phyloP scores from a whole-genome alignment of 495 filamentous ascomycete species.

The Physcia stellaris region DNA sequence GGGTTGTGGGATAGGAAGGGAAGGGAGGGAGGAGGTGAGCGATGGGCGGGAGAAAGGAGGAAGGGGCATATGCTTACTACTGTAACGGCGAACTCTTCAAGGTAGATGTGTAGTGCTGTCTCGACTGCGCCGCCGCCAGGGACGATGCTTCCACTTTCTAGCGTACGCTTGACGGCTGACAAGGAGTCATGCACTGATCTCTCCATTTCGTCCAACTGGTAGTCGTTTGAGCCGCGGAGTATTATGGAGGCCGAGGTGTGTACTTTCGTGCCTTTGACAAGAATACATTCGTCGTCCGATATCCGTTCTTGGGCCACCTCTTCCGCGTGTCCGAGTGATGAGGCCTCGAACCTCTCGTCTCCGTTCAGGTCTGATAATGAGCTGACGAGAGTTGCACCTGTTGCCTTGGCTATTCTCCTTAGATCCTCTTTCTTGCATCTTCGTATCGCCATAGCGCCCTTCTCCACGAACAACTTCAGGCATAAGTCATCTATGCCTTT shows the following conservation, averaged over 20 bases:
- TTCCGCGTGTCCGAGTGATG: slow-evolving; percentile 78
- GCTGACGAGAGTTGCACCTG: slow-evolving; percentile 83
- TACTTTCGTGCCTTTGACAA: slow-evolving; percentile 89
- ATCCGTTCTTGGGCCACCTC: slow-evolving; percentile 95
- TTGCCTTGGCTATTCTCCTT: slow-evolving; percentile 88
- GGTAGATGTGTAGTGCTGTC: slow-evolving; percentile 97
- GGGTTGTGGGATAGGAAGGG: too few species aligned
- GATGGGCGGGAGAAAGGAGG: neutral
- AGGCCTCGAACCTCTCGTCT: slow-evolving; percentile 90
- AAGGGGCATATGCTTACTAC: slow-evolving; percentile 41
- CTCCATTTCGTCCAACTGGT: slow-evolving; percentile 97
- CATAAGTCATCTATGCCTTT: slow-evolving; percentile 97
- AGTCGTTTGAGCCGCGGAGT: slow-evolving; percentile 91
- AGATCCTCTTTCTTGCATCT: slow-evolving; percentile 99
- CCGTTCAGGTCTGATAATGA: slow-evolving; percentile 92
- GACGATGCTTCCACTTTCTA: slow-evolving; percentile 94
- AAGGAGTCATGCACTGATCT: slow-evolving; percentile 93
- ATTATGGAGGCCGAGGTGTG: slow-evolving; percentile 93
- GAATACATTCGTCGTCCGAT: slow-evolving; percentile 96
- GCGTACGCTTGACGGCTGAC: slow-evolving; percentile 89
- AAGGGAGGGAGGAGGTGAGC: too few species aligned
- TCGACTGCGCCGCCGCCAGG: slow-evolving; percentile 94
- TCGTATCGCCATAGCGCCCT: slow-evolving; percentile 88
- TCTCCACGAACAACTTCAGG: slow-evolving; percentile 89
- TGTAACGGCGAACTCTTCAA: slow-evolving; percentile 98